phyloP scores from a whole-genome alignment of 305 asterid species.

The Fraxinus dipetala region DNA sequence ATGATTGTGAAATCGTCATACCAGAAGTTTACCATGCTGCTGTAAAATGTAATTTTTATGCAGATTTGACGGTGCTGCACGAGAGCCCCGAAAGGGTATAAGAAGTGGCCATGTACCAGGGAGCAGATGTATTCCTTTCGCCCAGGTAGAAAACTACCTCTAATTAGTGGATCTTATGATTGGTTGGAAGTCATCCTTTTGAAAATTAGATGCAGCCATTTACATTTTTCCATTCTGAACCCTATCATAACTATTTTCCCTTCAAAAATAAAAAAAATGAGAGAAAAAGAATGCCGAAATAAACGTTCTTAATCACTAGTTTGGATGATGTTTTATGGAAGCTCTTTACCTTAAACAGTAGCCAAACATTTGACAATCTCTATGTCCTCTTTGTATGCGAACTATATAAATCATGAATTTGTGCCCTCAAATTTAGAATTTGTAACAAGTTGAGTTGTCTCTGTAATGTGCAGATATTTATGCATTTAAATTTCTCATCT shows the following conservation, averaged over 20 bases:
- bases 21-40: not conserved
- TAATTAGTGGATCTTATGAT: not conserved
- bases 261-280: not conserved
- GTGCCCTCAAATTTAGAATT: not conserved
- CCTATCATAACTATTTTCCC: not conserved
- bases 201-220: not conserved
- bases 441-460: not conserved
- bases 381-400: not conserved
- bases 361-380: not conserved
- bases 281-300: not conserved
- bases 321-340: not conserved
- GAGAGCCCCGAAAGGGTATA: conserved; percentile 96
- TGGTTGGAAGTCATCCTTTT: conserved; percentile 1
- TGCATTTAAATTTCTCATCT: not conserved
- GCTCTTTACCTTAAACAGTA: not conserved
- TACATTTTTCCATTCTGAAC: not conserved
- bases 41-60: not conserved
- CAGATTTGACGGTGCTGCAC: conserved; percentile 89
- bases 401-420: not conserved
- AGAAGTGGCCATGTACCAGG: conserved; percentile 91
- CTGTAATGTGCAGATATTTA: not conserved
- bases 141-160: conserved; percentile 50
- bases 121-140: conserved; percentile 84
- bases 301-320: not conserved
- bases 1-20: not conserved